Base-by-base conservation (phyloP, 2,329 filamentous ascomycete species). In the Alternaria sp. region DNA sequence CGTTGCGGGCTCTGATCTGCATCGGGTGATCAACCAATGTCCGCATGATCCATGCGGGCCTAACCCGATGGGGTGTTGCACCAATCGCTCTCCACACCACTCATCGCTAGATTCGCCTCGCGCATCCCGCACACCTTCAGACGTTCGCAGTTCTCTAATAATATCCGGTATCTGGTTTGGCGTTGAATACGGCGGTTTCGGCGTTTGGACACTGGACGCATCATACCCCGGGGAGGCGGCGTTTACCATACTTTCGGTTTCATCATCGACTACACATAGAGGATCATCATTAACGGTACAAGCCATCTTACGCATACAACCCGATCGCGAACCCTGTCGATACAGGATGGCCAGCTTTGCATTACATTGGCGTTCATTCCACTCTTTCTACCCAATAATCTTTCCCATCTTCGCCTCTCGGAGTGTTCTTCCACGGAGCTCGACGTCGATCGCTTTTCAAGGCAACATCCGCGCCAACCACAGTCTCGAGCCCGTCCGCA, bases 141-240 rank as follows among this genome's bases (percentile, higher is more conserved):
- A 57, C 40, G 51, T 59, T 52, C 50, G 23, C 66, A 59, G 12
- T 54, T 62, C 50, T 49, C 25, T 55, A 57, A 67, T 54, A 54
- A 45, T 59, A 64, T 44, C 19, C 52, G 30, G 56, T 51, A 61
- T 60, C 61, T 40, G 51, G 45, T 59, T 67, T 51, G 71, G 70
- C 72, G 67, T 73, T 62, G 21, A 51, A 21, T 43, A 56, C 59
- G 56, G 63, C 55, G 59, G 19, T 61, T 59, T 67, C 69, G 65
- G 56, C 72, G 61, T 51, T 61, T 49, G 61, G 63, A 61, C 57
- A 62, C 62, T 67, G 69, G 65, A 70, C 69, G 68, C 70, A 77
- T 74, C 71, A 78, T 77, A 77, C 76, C 76, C 76, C 62, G 59
- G 72, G 68, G 54, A 69, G 66, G 68, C 67, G 76, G 76, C 71